Percentiles rank a stretch among this genome's conserved stretches.
These are phyloP conservation scores for Penicillium taxi DNA, from an alignment of 495 filamentous ascomycete genomes.

Conservation along the genomic window DNA sequence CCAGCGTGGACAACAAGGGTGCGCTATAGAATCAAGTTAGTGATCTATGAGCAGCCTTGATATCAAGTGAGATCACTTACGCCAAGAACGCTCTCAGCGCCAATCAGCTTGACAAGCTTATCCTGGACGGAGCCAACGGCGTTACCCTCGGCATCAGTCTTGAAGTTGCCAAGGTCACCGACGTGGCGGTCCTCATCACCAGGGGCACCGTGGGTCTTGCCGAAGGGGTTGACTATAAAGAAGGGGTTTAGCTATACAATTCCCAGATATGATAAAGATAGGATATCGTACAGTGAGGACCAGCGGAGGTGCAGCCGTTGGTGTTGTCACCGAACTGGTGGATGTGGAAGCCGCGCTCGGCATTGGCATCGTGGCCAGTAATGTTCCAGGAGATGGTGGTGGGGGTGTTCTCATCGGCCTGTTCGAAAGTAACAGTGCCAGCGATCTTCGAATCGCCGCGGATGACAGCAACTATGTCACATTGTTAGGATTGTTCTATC, in stretches of 20 bases:
- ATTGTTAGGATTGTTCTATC: constrained; percentile 2
- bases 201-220: constrained; percentile 87
- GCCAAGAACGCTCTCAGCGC: constrained; percentile 89
- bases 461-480: constrained; percentile 71
- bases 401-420: constrained; percentile 65
- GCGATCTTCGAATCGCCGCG: constrained; percentile 92
- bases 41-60: not conserved
- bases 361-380: constrained; percentile 84
- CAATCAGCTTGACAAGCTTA: constrained; percentile 84
- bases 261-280: not conserved
- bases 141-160: constrained; percentile 87
- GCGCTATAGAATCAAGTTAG: constrained; percentile 46
- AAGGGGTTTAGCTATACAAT: constrained; percentile 1
- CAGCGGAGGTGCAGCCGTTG: constrained; percentile 97
- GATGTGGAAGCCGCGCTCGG: constrained; percentile 94
- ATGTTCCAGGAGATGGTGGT: constrained; percentile 92
- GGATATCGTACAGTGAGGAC: constrained; percentile 70
- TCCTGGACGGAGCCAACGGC: constrained; percentile 68
- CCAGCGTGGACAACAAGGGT: constrained; percentile 92
- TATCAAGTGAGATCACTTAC: constrained; percentile 49
- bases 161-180: constrained; percentile 94
- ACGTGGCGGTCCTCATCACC: constrained; percentile 78
- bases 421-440: constrained; percentile 92
- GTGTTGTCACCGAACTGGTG: constrained; percentile 99
- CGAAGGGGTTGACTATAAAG: constrained; percentile 84